phyloP scores from a whole-genome alignment of 2,329 filamentous ascomycete species.

The Fusarium sp. region DNA sequence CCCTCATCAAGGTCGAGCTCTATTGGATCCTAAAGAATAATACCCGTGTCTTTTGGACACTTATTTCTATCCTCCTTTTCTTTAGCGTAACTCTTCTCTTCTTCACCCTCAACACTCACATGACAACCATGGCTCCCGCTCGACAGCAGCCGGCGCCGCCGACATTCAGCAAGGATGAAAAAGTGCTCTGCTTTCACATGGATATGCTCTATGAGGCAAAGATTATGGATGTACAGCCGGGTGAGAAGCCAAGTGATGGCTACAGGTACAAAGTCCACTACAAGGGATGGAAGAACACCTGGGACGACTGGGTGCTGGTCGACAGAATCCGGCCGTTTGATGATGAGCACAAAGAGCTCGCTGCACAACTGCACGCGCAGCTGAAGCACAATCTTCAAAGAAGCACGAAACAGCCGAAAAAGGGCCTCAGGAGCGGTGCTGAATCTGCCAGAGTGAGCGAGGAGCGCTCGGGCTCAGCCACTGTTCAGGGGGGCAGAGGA shows the following conservation, averaged over 20 bases:
- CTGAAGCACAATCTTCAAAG: conserved; percentile 67
- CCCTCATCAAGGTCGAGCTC: conserved; percentile 4
- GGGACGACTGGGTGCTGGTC: conserved; percentile 98
- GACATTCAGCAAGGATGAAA: conserved; percentile 80
- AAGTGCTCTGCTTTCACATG: conserved; percentile 95
- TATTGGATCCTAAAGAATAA: neutral
- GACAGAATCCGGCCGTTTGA: conserved; percentile 94
- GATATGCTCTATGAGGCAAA: conserved; percentile 98
- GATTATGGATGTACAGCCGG: conserved; percentile 79
- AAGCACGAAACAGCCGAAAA: conserved; percentile 64
- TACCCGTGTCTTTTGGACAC: conserved; percentile 4
- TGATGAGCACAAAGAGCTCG: conserved; percentile 93
- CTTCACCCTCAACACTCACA: conserved; percentile 22
- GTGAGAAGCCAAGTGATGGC: conserved; percentile 73
- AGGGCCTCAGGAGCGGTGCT: conserved; percentile 51
- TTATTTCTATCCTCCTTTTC: conserved; percentile 5
- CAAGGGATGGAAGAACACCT: conserved; percentile 99
- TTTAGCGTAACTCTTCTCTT: conserved; percentile 25
- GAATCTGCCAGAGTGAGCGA: conserved; percentile 75
- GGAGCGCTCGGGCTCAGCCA: conserved; percentile 70
- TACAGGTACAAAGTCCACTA: conserved; percentile 96
- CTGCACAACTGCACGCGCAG: conserved; percentile 75
- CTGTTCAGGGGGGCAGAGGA: conserved; percentile 70
- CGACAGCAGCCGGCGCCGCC: conserved; percentile 57
- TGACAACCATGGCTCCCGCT: conserved; percentile 53